Base-by-base conservation (phyloP, 2,329 filamentous ascomycete genomes). In the Ceratocystis diversiconidia region DNA sequence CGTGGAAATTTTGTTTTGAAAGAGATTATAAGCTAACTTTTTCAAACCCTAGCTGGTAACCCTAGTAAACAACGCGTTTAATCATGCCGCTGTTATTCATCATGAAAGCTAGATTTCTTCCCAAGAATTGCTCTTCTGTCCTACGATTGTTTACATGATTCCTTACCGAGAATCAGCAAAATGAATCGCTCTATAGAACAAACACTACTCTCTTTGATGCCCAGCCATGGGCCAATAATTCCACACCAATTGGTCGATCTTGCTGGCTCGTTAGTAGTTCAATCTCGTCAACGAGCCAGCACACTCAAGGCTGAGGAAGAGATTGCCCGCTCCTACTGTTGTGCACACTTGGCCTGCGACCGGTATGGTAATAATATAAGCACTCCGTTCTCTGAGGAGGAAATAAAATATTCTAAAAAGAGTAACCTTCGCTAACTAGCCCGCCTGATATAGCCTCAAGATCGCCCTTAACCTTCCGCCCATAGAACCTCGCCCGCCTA, bases 261-360 rank as follows among this genome's bases (percentile, higher is more conserved):
- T 8, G 85, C 90, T 0, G 79, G 81, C 63, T 90, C 87, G 7
- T 78, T 95, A 5, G 82, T 95, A 57, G 86, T 89, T 1, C 90
- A 94, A 74, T 95, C 90, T 12, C 85, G 89, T 43, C 84, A 85
- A 72, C 86, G 85, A 71, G 90, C 89, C 62, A 86, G 84, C 71
- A 87, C 83, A 17, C 79, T 96, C 64, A 95, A 91, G 73, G 81
- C 85, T 2, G 90, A 95, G 65, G 91, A 96, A 74, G 92, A 96
- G 74, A 85, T 94, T 69, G 90, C 87, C n/a, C 82, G 92, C 22
- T 81, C 83, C 3, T 94, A 94, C 74, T 88, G 87, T 3, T 96
- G 91, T 73, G 88, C 89, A 15, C 87, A 96, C 75, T 82, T 99
- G 68, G 94, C 94, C 22, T 97, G 92, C 73, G 90, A 92, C 70